phyloP scores from a whole-genome alignment of 1,139 yeast species.

The Saccharomycopsis crataegensis region DNA sequence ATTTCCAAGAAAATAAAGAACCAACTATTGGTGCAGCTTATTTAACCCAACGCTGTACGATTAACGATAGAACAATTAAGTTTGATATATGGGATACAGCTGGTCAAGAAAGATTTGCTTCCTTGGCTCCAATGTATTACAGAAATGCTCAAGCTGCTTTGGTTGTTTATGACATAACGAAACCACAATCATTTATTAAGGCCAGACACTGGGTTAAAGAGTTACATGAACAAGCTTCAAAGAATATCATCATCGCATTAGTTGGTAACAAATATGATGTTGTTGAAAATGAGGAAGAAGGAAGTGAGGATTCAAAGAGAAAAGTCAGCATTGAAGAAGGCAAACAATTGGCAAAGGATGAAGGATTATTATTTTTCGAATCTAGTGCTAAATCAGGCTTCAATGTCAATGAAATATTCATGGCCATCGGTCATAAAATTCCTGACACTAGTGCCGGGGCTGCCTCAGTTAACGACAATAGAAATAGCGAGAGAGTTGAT shows the following conservation, averaged over 20 bases:
- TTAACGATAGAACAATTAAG: conserved; percentile 84
- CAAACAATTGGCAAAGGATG: conserved; percentile 70
- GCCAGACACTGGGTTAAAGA: conserved; percentile 99
- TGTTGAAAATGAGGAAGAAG: conserved; percentile 30
- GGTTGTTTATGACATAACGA: conserved; percentile 92
- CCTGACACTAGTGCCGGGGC: conserved; percentile 38
- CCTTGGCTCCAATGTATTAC: conserved; percentile 95
- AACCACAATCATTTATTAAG: conserved; percentile 94
- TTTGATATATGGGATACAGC: conserved; percentile 99
- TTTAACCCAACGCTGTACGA: conserved; percentile 86
- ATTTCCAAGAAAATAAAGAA: conserved; percentile 93
- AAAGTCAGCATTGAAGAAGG: conserved; percentile 90
- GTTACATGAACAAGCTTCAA: conserved; percentile 88
- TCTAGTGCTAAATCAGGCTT: conserved; percentile 92
- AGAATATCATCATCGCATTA: conserved; percentile 84
- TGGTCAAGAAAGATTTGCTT: conserved; percentile 95
- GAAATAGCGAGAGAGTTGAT: conserved; percentile 30
- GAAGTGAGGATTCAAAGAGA: conserved; percentile 37
- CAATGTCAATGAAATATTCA: conserved; percentile 86
- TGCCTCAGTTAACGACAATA: conserved; percentile 7
- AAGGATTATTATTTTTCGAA: conserved; percentile 83
- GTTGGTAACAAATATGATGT: conserved; percentile 91
- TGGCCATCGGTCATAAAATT: conserved; percentile 81
- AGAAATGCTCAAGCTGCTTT: conserved; percentile 98
- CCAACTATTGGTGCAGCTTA: conserved; percentile 99